Evolutionary conservation across 306 rosid species (phyloP), one percentile per base, ranked within the genome.

Genomic region (Quercus rubra): DNA sequence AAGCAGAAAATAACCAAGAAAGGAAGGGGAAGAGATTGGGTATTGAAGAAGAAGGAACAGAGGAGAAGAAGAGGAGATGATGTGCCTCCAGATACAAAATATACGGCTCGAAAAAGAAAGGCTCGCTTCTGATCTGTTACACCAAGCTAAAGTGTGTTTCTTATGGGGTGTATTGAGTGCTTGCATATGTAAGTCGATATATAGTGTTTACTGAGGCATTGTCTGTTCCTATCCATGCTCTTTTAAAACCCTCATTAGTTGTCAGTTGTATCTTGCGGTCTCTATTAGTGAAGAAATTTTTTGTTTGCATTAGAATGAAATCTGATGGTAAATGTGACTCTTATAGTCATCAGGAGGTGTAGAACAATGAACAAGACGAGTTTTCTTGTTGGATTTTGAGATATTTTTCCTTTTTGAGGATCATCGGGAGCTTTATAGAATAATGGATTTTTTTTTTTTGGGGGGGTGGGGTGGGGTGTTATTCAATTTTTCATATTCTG

Each of bases 101-200:
- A 91, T 88, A 93, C 92, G 0, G 98, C 91, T 80, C 92, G 98
- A 52, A 95, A 95, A 82, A 87, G 98, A 2, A 95, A 95, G 87
- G 81, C 84, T 55, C 94, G 88, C 41, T 95, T 95, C 77, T 95
- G 87, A 92, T 51, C 27, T 41, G 52, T n/a, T 68, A 35, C 72
- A 18, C 51, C 72, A 35, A 5, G 17, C 72, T 19, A 19, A 17
- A 33, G 19, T 67, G 17, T 21, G 51, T 51, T 70, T 55, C 15
- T 73, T 55, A 62, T 62, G 56, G 20, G 30, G 54, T 58, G 21
- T 70, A 55, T 70, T 28, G 0, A 55, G 52, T 71, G 62, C 54
- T 17, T 76, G 70, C 79, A 21, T 14, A 6, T 71, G 33, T 25
- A 33, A 18, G 14, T 28, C 23, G 23, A 10, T 62, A 52, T 20